Evolutionary conservation across 192 early-diverging fungal genomes (phyloP).

Genomic region (Mortierella antarctica): DNA sequence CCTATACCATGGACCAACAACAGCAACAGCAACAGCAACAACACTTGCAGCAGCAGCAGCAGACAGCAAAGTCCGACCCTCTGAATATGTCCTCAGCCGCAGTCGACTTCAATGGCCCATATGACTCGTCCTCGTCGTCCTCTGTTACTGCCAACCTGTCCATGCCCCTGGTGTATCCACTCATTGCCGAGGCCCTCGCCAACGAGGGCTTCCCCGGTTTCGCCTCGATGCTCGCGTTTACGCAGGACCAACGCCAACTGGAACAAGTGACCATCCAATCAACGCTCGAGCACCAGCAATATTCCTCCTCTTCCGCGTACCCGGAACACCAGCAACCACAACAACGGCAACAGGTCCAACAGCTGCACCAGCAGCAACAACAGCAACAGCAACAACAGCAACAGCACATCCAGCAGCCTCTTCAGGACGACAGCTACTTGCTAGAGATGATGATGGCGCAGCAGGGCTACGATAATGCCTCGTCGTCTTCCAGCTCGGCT

Average conservation of each 20-base stretch:
- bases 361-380: constrained; percentile 1
- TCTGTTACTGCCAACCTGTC: neutral
- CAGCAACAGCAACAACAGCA: constrained; percentile 9
- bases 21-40: constrained; percentile 14
- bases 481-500: constrained; percentile 13
- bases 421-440: constrained; percentile 31
- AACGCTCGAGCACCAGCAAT: constrained; percentile 23
- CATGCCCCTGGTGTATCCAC: constrained; percentile 34
- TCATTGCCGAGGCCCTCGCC: constrained; percentile 35
- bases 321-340: constrained; percentile 9
- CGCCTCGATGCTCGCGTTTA: constrained; percentile 27
- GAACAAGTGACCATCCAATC: constrained; percentile 41
- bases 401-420: constrained; percentile 8
- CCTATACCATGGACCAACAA: constrained; percentile 6
- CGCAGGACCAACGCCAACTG: constrained; percentile 41
- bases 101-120: constrained; percentile 24
- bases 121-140: constrained; percentile 1
- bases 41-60: constrained; percentile 17
- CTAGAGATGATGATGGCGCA: constrained; percentile 35
- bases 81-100: constrained; percentile 24
- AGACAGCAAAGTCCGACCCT: constrained; percentile 30
- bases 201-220: constrained; percentile 43
- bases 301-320: constrained; percentile 22
- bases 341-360: neutral
- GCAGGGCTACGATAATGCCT: constrained; percentile 6